Percentiles rank a stretch among this genome's conserved stretches.
phyloP scores from a whole-genome alignment of 805 yeast genomes.

The Candida gorgasii region DNA sequence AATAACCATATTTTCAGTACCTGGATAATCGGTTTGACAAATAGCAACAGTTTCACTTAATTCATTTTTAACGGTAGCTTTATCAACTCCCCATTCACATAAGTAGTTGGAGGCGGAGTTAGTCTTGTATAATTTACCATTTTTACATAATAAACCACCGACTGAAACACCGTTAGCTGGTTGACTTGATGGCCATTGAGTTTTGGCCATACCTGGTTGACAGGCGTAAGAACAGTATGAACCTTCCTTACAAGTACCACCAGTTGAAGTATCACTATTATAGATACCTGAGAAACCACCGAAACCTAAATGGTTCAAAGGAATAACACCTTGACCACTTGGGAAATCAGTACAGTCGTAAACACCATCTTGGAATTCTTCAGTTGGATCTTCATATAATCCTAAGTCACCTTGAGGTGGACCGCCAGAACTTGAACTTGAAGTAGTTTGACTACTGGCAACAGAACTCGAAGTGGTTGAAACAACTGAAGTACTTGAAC shows the following conservation, averaged over 20 bases:
- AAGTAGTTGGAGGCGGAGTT: slow-evolving; percentile 51
- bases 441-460: slow-evolving; percentile 13
- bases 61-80: slow-evolving; percentile 56
- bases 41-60: slow-evolving; percentile 56
- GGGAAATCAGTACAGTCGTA: slow-evolving; percentile 70
- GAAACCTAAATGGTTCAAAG: slow-evolving; percentile 41
- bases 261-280: slow-evolving; percentile 47
- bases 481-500: slow-evolving; percentile 30
- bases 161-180: slow-evolving; percentile 69
- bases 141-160: slow-evolving; percentile 67
- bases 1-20: slow-evolving; percentile 77
- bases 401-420: slow-evolving; percentile 50
- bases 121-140: slow-evolving; percentile 63
- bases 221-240: slow-evolving; percentile 77
- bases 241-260: slow-evolving; percentile 57
- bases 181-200: slow-evolving; percentile 73
- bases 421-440: slow-evolving; percentile 26
- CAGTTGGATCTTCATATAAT: slow-evolving; percentile 49
- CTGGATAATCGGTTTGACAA: slow-evolving; percentile 81
- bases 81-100: slow-evolving; percentile 64
- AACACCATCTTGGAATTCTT: slow-evolving; percentile 67
- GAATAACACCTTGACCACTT: slow-evolving; percentile 69
- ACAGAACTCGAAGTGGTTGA: slow-evolving; percentile 10
- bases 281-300: slow-evolving; percentile 49
- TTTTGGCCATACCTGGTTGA: slow-evolving; percentile 78